These are phyloP conservation scores for Beta lomatogona DNA, from an alignment of 179 eudicot species.

Conservation along the genomic window DNA sequence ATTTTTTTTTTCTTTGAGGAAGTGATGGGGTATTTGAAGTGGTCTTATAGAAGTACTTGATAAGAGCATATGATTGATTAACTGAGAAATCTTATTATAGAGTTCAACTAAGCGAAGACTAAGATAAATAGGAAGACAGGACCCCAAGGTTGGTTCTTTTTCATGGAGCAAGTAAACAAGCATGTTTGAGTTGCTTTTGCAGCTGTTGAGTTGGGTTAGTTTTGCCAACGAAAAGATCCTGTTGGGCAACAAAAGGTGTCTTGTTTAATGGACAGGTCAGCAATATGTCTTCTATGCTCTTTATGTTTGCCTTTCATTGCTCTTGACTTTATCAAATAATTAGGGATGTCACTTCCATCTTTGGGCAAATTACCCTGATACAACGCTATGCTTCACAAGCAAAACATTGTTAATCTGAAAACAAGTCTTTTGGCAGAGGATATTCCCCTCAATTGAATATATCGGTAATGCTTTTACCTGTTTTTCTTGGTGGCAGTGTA, in stretches of 20 bases:
- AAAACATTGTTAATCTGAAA: background rate
- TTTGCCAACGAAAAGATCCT: conserved; percentile 64
- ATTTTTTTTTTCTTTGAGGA: too few species aligned
- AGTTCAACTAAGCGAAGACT: background rate
- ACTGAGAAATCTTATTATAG: background rate
- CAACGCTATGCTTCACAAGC: background rate
- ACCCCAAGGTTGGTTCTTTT: background rate
- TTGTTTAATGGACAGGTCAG: conserved; percentile 92
- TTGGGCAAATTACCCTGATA: background rate
- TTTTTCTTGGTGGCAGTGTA: background rate
- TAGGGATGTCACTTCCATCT: background rate
- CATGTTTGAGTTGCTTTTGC: conserved; percentile 20
- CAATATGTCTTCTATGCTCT: background rate
- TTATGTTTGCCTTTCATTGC: background rate
- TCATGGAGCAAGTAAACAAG: background rate
- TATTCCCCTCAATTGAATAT: background rate
- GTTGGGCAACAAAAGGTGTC: conserved; percentile 73
- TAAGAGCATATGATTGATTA: background rate
- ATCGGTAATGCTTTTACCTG: background rate
- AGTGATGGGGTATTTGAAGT: background rate
- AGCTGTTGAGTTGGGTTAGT: conserved; percentile 82
- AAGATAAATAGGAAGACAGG: background rate
- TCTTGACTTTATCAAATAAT: background rate
- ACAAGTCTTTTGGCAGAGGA: background rate
- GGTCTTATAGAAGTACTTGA: background rate